phyloP scores from a whole-genome alignment of 805 yeast species.

The Pichia gijzeniarum region DNA sequence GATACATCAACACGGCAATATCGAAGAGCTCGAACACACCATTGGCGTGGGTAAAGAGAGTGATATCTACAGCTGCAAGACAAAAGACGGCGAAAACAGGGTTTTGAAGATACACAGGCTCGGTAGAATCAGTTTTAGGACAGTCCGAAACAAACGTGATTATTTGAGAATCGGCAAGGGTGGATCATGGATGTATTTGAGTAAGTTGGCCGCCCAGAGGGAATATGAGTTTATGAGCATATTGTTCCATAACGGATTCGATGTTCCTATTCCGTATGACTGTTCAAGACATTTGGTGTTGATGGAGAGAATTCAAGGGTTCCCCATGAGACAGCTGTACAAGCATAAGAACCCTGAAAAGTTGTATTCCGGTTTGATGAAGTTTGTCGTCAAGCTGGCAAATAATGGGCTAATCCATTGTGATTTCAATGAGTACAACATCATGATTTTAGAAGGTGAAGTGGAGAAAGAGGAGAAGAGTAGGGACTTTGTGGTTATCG shows the following conservation, averaged over 20 bases:
- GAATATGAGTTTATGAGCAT: constrained; percentile 86
- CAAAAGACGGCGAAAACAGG: constrained; percentile 50
- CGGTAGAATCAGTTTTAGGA: constrained; percentile 89
- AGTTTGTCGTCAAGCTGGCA: constrained; percentile 75
- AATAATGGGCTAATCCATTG: constrained; percentile 92
- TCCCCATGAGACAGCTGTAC: constrained; percentile 77
- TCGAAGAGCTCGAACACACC: constrained; percentile 75
- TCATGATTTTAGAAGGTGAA: constrained; percentile 61
- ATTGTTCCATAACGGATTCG: constrained; percentile 66
- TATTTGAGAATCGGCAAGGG: constrained; percentile 71
- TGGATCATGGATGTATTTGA: constrained; percentile 87
- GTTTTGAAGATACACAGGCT: constrained; percentile 88
- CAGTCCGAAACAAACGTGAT: constrained; percentile 91
- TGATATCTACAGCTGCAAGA: constrained; percentile 82
- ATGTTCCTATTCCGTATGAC: constrained; percentile 86
- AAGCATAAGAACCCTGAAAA: constrained; percentile 63
- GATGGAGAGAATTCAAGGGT: constrained; percentile 89
- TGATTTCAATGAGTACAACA: constrained; percentile 95
- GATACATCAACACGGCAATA: constrained; percentile 64
- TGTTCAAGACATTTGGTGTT: constrained; percentile 85
- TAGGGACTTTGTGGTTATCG: constrained; percentile 81
- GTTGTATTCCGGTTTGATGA: constrained; percentile 81
- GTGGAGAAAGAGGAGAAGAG: constrained; percentile 41
- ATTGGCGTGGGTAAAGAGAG: constrained; percentile 98
- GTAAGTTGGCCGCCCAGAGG: constrained; percentile 84